These are phyloP conservation scores for Calonectria multiphialidica DNA, from an alignment of 2,329 filamentous ascomycete species.

Conservation along the genomic window DNA sequence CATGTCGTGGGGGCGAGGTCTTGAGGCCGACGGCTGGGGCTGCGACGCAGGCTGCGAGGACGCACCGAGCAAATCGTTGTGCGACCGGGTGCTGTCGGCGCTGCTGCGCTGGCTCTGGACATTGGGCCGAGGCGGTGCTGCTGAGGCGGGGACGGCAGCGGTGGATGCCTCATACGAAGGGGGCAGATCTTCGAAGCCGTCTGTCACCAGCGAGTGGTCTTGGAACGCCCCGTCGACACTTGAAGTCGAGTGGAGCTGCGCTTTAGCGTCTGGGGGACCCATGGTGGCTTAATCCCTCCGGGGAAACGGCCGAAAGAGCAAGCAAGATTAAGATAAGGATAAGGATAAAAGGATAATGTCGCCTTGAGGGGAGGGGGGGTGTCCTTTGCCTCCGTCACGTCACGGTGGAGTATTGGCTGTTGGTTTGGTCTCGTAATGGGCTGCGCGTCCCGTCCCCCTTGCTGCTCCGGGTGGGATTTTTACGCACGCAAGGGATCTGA, in stretches of 20 bases:
- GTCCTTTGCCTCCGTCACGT: not conserved
- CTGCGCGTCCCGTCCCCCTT: not conserved
- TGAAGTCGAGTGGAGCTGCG: not conserved
- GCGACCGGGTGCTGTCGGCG: constrained; percentile 13
- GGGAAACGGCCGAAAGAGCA: not conserved
- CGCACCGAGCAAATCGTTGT: not conserved
- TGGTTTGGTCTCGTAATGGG: not conserved
- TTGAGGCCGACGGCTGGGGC: not conserved
- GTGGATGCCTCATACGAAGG: constrained; percentile 25
- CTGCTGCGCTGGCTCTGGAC: constrained; percentile 10
- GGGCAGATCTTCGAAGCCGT: constrained; percentile 18
- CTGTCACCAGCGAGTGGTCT: not conserved
- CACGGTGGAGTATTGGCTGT: not conserved
- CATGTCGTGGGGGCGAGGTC: not conserved
- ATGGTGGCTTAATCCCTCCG: no score
- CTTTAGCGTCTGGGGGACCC: constrained; percentile 12
- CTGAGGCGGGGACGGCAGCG: not conserved
- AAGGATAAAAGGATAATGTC: not conserved
- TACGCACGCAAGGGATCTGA: not conserved
- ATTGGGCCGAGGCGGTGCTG: not conserved
- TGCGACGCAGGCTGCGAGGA: not conserved
- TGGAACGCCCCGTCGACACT: not conserved
- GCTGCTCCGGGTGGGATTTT: not conserved
- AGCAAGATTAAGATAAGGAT: constrained; percentile 11
- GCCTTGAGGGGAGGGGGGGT: no score